Percentiles rank a stretch among this genome's conserved stretches.
These are phyloP conservation scores for Podaxis carcinomalis DNA, from an alignment of 768 basidiomycete genomes.

Conservation along the genomic window DNA sequence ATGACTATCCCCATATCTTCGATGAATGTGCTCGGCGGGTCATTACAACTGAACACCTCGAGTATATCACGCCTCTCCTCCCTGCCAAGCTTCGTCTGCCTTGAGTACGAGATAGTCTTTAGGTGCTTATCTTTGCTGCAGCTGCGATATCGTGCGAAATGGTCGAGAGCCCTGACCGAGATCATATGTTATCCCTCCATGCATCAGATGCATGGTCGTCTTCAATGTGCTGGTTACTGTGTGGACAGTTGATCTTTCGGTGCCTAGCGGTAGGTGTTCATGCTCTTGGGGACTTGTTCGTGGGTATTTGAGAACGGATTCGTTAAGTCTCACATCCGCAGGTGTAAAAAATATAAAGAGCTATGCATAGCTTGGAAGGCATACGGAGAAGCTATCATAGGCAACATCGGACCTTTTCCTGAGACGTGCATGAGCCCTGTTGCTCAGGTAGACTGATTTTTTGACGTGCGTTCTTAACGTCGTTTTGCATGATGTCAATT, in stretches of 20 bases:
- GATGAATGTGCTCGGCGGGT: constrained; percentile 3
- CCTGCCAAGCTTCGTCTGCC: background rate
- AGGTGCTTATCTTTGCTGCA: background rate
- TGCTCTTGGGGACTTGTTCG: background rate
- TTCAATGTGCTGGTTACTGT: background rate
- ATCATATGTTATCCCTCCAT: background rate
- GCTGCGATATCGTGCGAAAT: constrained; percentile 6
- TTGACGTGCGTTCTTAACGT: too few species aligned
- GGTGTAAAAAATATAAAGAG: background rate
- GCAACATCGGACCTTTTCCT: background rate
- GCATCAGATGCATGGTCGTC: background rate
- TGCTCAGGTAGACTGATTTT: too few species aligned
- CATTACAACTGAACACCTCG: background rate
- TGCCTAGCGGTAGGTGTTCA: background rate
- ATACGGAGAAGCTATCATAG: background rate
- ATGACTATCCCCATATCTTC: constrained; percentile 5
- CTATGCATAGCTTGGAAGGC: background rate
- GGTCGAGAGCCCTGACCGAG: constrained; percentile 2
- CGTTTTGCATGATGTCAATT: background rate
- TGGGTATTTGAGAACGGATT: background rate
- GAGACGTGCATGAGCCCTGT: background rate
- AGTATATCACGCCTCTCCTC: background rate
- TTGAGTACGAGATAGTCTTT: background rate
- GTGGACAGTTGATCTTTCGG: background rate
- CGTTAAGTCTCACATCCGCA: background rate